Percentiles rank a stretch among this genome's conserved stretches.
phyloP scores from a whole-genome alignment of 2,329 filamentous ascomycete species.

The Tolypocladium pustulatum region DNA sequence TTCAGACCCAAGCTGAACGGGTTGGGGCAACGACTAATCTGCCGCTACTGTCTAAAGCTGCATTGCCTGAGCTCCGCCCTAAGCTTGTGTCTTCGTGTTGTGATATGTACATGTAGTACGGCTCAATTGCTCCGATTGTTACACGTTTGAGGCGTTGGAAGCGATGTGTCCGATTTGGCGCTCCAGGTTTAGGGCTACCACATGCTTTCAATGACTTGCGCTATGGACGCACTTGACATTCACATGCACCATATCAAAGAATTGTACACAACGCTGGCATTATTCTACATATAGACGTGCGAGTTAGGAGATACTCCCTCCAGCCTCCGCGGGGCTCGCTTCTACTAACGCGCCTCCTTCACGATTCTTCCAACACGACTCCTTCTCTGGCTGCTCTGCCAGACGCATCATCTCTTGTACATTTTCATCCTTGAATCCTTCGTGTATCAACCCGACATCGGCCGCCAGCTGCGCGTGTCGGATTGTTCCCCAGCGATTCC shows the following conservation, averaged over 20 bases:
- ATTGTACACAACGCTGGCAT: background rate
- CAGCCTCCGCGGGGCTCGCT: background rate
- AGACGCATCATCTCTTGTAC: background rate
- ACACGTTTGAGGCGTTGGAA: too few relatives aligned
- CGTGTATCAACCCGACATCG: conserved; percentile 19
- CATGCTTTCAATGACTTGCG: too few relatives aligned
- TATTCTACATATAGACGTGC: background rate
- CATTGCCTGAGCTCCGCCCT: too few relatives aligned
- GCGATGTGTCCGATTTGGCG: too few relatives aligned
- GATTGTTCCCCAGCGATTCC: conserved; percentile 26
- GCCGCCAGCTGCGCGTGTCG: conserved; percentile 27
- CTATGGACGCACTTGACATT: too few relatives aligned
- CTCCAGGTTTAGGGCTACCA: too few relatives aligned
- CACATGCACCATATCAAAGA: background rate
- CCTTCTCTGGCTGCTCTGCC: conserved; percentile 2
- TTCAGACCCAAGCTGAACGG: too few relatives aligned
- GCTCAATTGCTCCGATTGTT: too few relatives aligned
- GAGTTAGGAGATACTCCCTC: background rate
- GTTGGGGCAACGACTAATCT: too few relatives aligned
- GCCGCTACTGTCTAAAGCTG: too few relatives aligned
- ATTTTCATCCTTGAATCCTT: conserved; percentile 1
- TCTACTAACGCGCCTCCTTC: conserved; percentile 1
- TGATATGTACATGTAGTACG: too few relatives aligned
- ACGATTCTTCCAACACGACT: conserved; percentile 3
- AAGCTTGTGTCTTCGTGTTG: too few relatives aligned